Base-by-base conservation (phyloP, 495 filamentous ascomycete genomes). In the Paragyromitra xinjiangensis region DNA sequence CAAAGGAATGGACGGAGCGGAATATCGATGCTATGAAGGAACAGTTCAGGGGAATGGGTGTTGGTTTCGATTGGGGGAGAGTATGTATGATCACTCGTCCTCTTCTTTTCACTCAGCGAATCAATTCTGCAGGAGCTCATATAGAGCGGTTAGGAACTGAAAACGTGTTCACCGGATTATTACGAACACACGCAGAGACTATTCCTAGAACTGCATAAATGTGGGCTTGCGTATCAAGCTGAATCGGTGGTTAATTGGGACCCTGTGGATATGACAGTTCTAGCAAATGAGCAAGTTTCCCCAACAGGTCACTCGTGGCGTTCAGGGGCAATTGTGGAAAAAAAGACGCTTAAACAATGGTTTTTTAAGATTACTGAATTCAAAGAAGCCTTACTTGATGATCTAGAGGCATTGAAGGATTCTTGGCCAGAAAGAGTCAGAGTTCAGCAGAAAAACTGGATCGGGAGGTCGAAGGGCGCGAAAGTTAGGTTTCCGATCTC, bases 261-360 rank as follows among this genome's bases (percentile, higher is more conserved):
- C 77, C 94, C 94, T 5, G 87, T 97, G 26, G 94, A 97, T 82
- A 91, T 91, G 84, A 97, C 94, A 0, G 94, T 97, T 34, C 84
- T 97, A 58, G 94, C 94, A 0, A 97, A 97, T 82, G 94, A 97
- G 80, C 94, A 97, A 83, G 94, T 97, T 9, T 93, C 94, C 81
- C 85, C 91, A 6, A 91, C 92, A 79, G 94, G 94, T 1, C 89
- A 86, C 78, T 96, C 93, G 6, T 97, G 94, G 94, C 87, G 94
- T 63, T 95, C 93, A 8, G 94, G 94, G 2, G 94, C 92, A 6
- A 90, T 92, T 78, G 93, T 97, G 40, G 92, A 95, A 82, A 91
- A 94, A 83, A 84, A 88, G 64, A 89, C 89, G 66, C 85, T 97
- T 24, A 92, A 93, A 82, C 94, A 97, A 80, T 97, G 94, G 94